Evolutionary conservation across 2,329 filamentous ascomycete genomes (phyloP).

Genomic region (Pseudogymnoascus sp.): DNA sequence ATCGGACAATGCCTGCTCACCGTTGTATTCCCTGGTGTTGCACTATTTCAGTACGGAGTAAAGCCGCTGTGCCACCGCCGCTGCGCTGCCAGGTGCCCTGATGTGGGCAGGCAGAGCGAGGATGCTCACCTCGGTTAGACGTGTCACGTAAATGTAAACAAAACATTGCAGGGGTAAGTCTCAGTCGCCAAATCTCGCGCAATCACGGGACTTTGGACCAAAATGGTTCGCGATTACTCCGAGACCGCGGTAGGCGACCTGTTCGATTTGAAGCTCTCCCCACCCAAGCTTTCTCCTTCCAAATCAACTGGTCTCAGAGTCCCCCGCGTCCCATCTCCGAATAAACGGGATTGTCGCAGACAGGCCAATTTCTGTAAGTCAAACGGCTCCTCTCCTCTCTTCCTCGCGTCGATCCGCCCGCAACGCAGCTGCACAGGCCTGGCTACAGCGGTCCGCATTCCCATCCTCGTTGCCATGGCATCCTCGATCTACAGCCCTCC

Average conservation of each 20-base stretch:
- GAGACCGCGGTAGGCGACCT: neutral
- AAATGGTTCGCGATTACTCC: neutral
- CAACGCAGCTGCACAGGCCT: neutral
- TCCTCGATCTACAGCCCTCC: neutral
- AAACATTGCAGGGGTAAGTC: conserved; percentile 1
- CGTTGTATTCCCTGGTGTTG: conserved; percentile 1
- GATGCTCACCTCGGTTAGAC: conserved; percentile 6
- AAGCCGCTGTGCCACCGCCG: neutral
- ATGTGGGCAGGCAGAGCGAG: neutral
- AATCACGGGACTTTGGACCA: conserved; percentile 5
- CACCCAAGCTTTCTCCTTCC: neutral
- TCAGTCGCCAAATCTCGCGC: conserved; percentile 6
- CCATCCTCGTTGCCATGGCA: neutral
- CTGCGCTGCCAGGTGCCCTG: neutral
- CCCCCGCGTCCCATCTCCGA: conserved; percentile 2
- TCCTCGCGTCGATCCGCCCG: neutral
- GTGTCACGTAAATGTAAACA: conserved; percentile 4
- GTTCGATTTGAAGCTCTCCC: neutral
- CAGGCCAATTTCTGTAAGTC: neutral
- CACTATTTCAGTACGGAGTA: neutral
- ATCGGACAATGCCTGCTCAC: neutral
- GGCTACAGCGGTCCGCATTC: neutral
- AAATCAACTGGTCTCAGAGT: neutral
- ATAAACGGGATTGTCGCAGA: neutral
- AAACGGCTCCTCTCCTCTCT: neutral